Conservation (phyloP, 73 alveolate genomes). For the Uronychia binucleata region DNA sequence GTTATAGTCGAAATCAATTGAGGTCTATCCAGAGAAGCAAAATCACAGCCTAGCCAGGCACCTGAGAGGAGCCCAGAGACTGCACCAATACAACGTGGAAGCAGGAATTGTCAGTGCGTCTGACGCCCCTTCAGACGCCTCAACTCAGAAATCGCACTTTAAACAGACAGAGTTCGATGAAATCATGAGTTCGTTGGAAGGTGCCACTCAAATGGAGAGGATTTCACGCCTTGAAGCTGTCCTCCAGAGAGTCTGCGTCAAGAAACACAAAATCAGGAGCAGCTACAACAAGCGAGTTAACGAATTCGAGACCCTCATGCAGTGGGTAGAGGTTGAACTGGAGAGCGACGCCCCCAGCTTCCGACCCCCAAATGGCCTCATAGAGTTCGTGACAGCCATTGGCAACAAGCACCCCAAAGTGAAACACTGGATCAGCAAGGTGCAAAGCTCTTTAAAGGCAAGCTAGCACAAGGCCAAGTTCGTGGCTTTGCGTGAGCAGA, state of each 20-base stretch:
- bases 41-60: too few species aligned
- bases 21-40: too few species aligned
- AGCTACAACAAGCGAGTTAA: background rate
- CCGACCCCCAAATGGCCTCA: too few species aligned
- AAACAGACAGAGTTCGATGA: background rate
- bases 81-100: too few species aligned
- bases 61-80: too few species aligned
- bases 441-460: background rate
- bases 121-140: too few species aligned
- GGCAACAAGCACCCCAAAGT: background rate
- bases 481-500: background rate
- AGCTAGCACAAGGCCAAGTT: background rate
- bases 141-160: too few species aligned
- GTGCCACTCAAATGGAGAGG: background rate
- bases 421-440: background rate
- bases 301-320: background rate
- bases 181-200: background rate
- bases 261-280: background rate
- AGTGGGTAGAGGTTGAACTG: background rate
- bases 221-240: background rate
- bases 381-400: too few species aligned
- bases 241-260: background rate
- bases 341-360: background rate
- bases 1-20: too few species aligned
- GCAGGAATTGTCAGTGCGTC: too few species aligned